phyloP scores from a whole-genome alignment of 2,329 filamentous ascomycete species.

The Aspergillus pseudonomiae region DNA sequence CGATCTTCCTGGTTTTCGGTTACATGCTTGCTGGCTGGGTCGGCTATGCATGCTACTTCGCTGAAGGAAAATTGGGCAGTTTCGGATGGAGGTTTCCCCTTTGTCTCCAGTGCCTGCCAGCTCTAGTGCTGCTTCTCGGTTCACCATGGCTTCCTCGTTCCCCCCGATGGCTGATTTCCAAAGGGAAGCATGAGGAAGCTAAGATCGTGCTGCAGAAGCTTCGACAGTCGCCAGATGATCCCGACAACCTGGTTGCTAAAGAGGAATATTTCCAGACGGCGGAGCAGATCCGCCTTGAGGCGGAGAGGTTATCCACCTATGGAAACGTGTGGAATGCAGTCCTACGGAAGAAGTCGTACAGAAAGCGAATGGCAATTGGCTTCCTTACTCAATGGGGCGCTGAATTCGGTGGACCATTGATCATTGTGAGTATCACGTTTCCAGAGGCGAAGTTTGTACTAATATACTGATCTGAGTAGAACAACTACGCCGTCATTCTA shows the following conservation, averaged over 20 bases:
- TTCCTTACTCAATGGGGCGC: conserved; percentile 59
- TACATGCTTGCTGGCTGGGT: conserved; percentile 52
- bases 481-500: conserved; percentile 51
- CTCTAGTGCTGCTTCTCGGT: conserved; percentile 44
- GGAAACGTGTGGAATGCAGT: conserved; percentile 51
- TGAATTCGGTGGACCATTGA: conserved; percentile 56
- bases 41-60: conserved; percentile 51
- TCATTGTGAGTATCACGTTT: conserved; percentile 47
- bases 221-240: conserved; percentile 42
- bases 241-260: conserved; percentile 45
- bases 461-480: conserved; percentile 34
- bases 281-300: conserved; percentile 50
- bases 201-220: conserved; percentile 47
- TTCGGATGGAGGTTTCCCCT: conserved; percentile 54
- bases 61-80: conserved; percentile 34
- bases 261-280: conserved; percentile 54
- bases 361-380: conserved; percentile 56
- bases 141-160: conserved; percentile 51
- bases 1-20: conserved; percentile 53
- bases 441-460: not conserved
- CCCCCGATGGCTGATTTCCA: conserved; percentile 54
- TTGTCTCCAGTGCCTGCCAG: conserved; percentile 44
- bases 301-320: conserved; percentile 43
- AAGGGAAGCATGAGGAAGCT: conserved; percentile 51
- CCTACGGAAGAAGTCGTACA: conserved; percentile 51